Base-by-base conservation (phyloP, 495 filamentous ascomycete species). In the Xanthoparmelia taractica region DNA sequence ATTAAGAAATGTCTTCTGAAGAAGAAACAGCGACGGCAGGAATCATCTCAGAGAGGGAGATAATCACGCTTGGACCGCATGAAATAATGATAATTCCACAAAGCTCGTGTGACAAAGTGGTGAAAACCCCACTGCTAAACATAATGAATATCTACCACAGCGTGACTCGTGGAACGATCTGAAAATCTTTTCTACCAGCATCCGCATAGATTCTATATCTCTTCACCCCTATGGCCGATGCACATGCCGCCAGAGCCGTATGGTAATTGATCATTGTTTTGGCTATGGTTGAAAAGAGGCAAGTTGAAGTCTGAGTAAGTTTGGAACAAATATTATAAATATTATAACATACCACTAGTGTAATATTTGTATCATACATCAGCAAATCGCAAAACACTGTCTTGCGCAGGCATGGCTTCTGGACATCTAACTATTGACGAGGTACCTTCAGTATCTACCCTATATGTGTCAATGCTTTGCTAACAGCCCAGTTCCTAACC, bases 401-500 rank as follows among this genome's bases (percentile, higher is more conserved):
- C 8, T 13, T 13, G 25, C 20, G n/a, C 40, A 23, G 29, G 33
- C 37, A 69, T 69, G 67, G 58, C 61, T 55, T 34, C 65, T 12
- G 29, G 34, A 45, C 68, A 65, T 59, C 57, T 70, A n/a, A 62
- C 57, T n/a, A 66, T 61, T 15, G 63, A 70, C 10, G 68, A 70
- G 13, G 68, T 70, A 62, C 33, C 37, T 59, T 10, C 13, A 41
- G 20, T 7, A n/a, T 33, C 33, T 20, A 8, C 1, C 36, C 48
- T 41, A 41, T 20, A n/a, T 15, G 33, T 18, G 37, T n/a, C n/a
- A 56, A 27, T 56, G 11, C 27, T 0, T 33, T 38, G 29, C 55
- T 57, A 45, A 63, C 23, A 61, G 31, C 29, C 20, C 71, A 97
- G 91, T 98, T 98, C 84, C 95, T 98, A 81, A 71, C 80, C 62